Evolutionary conservation across 495 filamentous ascomycete species (phyloP).

Genomic region (Hypoxylon rickii): DNA sequence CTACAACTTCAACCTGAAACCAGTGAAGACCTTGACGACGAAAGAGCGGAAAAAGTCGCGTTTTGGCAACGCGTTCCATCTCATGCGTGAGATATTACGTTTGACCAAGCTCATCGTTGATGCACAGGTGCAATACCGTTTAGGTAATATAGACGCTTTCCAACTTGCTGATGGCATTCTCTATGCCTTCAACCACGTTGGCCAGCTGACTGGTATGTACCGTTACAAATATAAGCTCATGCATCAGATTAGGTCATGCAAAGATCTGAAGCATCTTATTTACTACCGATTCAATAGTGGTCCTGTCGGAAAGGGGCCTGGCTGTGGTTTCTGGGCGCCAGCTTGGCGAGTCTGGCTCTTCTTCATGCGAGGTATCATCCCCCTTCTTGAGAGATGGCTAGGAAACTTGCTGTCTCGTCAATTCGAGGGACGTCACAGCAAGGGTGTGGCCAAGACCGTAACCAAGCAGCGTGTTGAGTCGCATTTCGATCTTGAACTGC

Average conservation of each 20-base stretch:
- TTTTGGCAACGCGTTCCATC: conserved; percentile 98
- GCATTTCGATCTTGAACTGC: conserved; percentile 96
- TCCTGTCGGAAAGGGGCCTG: conserved; percentile 95
- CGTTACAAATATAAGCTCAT: conserved; percentile 99
- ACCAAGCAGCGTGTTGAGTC: conserved; percentile 99
- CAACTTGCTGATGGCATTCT: conserved; percentile 98
- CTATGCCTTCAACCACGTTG: conserved; percentile 99
- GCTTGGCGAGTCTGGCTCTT: conserved; percentile 99
- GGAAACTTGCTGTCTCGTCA: conserved; percentile 96
- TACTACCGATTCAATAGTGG: conserved; percentile 99
- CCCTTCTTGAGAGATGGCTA: conserved; percentile 94
- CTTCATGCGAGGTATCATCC: conserved; percentile 99
- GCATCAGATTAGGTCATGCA: conserved; percentile 99
- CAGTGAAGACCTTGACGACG: conserved; percentile 97
- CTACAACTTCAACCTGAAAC: conserved; percentile 99
- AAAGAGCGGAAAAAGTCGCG: conserved; percentile 99
- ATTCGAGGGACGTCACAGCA: conserved; percentile 98
- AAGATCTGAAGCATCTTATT: conserved; percentile 98
- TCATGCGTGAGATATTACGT: conserved; percentile 98
- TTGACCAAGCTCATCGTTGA: conserved; percentile 98
- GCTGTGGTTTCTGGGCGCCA: conserved; percentile 99
- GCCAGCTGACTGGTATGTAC: conserved; percentile 99
- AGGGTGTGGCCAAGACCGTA: conserved; percentile 98
- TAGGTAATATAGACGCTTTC: conserved; percentile 99
- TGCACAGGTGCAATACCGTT: conserved; percentile 95